Percentiles rank a stretch among this genome's conserved stretches.
These are phyloP conservation scores for Spatholobus suberectus DNA, from an alignment of 306 rosid species.

Conservation along the genomic window DNA sequence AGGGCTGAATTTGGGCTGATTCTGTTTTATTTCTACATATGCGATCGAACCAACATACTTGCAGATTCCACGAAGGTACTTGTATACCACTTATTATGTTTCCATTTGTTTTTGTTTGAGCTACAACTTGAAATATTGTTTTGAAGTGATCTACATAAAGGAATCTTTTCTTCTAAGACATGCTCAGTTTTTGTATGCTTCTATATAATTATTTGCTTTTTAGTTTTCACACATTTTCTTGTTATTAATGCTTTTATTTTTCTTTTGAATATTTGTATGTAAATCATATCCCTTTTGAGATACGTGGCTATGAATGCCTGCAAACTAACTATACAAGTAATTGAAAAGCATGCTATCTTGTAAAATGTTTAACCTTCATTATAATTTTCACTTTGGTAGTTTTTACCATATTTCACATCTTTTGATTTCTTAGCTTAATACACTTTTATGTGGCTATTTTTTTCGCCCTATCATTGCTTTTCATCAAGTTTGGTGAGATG, in stretches of 20 bases:
- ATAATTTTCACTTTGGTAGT: conserved; percentile 19
- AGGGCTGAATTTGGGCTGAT: conserved; percentile 93
- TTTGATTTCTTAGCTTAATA: background rate
- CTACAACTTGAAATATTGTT: conserved; percentile 30
- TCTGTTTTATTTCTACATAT: conserved; percentile 81
- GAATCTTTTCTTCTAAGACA: conserved; percentile 20
- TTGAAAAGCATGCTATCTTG: conserved; percentile 28
- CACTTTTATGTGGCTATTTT: background rate
- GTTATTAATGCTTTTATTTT: conserved; percentile 28
- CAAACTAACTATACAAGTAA: background rate
- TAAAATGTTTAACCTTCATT: background rate
- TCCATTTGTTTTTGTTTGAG: conserved; percentile 13
- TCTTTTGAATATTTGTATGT: conserved; percentile 5
- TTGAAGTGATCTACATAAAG: conserved; percentile 21
- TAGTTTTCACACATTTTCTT: conserved; percentile 9
- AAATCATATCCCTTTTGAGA: conserved; percentile 33
- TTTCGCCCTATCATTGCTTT: background rate
- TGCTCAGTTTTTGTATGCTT: conserved; percentile 17
- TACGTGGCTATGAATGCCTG: conserved; percentile 8
- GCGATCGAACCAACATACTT: conserved; percentile 86
- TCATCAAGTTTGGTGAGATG: background rate
- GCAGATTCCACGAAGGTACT: conserved; percentile 85
- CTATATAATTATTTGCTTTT: conserved; percentile 28
- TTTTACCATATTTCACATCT: conserved; percentile 23
- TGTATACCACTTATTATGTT: conserved; percentile 31